Base-by-base conservation (phyloP, 2,329 filamentous ascomycete genomes). In the Tolypocladium paradoxum region DNA sequence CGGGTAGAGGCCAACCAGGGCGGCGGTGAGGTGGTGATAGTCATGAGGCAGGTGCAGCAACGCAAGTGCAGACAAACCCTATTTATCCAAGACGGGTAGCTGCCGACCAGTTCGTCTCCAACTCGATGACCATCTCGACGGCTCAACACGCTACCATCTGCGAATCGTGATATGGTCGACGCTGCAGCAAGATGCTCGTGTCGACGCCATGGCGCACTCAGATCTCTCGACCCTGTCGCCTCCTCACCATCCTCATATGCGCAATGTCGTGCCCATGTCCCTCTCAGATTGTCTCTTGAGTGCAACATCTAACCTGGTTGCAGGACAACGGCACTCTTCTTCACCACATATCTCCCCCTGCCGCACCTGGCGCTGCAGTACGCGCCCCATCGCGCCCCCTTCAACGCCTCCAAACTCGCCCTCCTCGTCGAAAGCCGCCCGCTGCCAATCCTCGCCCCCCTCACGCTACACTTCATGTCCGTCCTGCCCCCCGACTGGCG, bases 401-500 rank as follows among this genome's bases (percentile, higher is more conserved):
- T 51, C 50, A 54, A 54, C 48, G 22, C 16, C 9, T 53, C 53
- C 46, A 80, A 81, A 62, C 70, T 82, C 37, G 79, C 77, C 34
- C 71, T 82, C 12, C 69, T 82, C 22, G 73, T 82, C 55, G 78
- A 81, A 62, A 75, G 75, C 64, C 74, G 78, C 1, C 61, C 73
- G 2, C 69, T 71, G 36, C 70, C 76, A 3, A 66, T 74, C 56
- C 71, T 82, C 43, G 76, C 76, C 3, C 77, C 78, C 1, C 67
- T 79, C 38, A 67, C 80, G 63, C 69, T 81, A 27, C 78, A 81
- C 61, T 78, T 81, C 66, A 79, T 79, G 57, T 69, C 74, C 4
- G 76, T 81, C 22, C 73, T 81, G 2, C 78, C 78, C 5, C 73
- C 76, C 1, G 77, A 81, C 65, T 82, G 78, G 78, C 73, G 72